Conservation (phyloP, 495 filamentous ascomycete genomes). For the Glarea lozoyensis region DNA sequence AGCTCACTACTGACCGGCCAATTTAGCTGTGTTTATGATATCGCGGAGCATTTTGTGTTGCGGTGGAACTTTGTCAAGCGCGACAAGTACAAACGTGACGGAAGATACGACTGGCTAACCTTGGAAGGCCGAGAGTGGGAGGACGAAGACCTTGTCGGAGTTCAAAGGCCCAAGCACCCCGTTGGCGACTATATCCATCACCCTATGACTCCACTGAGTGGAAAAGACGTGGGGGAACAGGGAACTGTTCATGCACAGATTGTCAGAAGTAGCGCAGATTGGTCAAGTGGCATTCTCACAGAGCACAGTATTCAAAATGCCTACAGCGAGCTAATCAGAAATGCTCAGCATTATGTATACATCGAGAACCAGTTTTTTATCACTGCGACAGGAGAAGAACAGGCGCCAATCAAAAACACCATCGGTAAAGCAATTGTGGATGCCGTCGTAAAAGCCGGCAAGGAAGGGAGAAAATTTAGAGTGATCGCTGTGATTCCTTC, state of each 20-base stretch:
- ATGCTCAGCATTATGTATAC: slow-evolving; percentile 86
- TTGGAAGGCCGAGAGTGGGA: slow-evolving; percentile 72
- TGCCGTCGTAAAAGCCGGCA: slow-evolving; percentile 70
- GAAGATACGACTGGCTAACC: slow-evolving; percentile 71
- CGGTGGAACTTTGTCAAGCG: slow-evolving; percentile 96
- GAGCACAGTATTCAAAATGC: slow-evolving; percentile 93
- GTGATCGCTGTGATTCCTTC: slow-evolving; percentile 85
- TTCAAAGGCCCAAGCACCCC: slow-evolving; percentile 77
- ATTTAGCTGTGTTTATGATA: slow-evolving; percentile 89
- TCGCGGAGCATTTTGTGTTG: slow-evolving; percentile 92
- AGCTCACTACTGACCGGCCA: too few species aligned
- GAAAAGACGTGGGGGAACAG: slow-evolving; percentile 37
- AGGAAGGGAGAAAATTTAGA: slow-evolving; percentile 82
- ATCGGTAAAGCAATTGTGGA: slow-evolving; percentile 86
- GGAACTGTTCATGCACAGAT: slow-evolving; percentile 77
- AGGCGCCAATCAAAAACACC: slow-evolving; percentile 76
- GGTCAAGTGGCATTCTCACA: slow-evolving; percentile 86
- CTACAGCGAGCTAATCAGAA: slow-evolving; percentile 74
- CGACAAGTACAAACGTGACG: slow-evolving; percentile 91
- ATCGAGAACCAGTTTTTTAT: slow-evolving; percentile 99
- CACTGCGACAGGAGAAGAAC: slow-evolving; percentile 83
- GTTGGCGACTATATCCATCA: slow-evolving; percentile 82
- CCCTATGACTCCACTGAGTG: slow-evolving; percentile 55
- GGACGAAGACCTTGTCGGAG: slow-evolving; percentile 75
- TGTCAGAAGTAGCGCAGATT: slow-evolving; percentile 80